These are phyloP conservation scores for Tardiomyces digboiensis DNA, from an alignment of 1,139 yeast species.

Conservation along the genomic window DNA sequence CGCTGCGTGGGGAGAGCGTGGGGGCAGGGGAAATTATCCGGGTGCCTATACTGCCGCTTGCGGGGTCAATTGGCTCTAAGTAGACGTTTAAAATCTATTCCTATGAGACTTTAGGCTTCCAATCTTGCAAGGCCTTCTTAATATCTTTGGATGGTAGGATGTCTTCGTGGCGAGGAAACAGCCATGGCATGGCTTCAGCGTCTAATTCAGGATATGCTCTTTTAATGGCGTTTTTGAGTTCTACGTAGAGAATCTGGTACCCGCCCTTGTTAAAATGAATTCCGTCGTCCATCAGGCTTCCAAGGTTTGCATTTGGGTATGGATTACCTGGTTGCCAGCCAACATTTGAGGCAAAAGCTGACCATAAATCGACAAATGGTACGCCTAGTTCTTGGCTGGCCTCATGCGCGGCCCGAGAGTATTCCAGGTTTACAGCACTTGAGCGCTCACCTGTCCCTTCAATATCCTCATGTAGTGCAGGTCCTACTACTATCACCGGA, in stretches of 20 bases:
- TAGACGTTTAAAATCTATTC: too few species aligned
- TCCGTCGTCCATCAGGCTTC: background rate
- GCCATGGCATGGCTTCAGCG: background rate
- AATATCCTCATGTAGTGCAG: background rate
- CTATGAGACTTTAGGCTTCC: background rate
- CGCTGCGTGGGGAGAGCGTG: too few species aligned
- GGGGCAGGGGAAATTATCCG: too few species aligned
- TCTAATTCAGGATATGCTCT: background rate
- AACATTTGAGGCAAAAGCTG: background rate
- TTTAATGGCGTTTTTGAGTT: background rate
- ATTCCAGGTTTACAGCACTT: background rate
- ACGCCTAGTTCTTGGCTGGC: background rate
- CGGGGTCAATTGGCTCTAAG: too few species aligned
- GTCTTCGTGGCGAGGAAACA: background rate
- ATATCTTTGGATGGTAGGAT: background rate
- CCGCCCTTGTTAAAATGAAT: background rate
- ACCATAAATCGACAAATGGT: background rate
- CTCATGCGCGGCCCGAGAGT: background rate
- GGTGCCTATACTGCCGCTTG: too few species aligned
- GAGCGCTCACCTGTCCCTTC: background rate
- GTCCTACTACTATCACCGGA: background rate
- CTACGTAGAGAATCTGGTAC: background rate
- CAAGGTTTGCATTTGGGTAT: background rate
- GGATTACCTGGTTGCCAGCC: background rate
- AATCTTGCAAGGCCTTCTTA: background rate